Evolutionary conservation across 2,329 filamentous ascomycete species (phyloP).

Genomic region (Penicillium polonicum): DNA sequence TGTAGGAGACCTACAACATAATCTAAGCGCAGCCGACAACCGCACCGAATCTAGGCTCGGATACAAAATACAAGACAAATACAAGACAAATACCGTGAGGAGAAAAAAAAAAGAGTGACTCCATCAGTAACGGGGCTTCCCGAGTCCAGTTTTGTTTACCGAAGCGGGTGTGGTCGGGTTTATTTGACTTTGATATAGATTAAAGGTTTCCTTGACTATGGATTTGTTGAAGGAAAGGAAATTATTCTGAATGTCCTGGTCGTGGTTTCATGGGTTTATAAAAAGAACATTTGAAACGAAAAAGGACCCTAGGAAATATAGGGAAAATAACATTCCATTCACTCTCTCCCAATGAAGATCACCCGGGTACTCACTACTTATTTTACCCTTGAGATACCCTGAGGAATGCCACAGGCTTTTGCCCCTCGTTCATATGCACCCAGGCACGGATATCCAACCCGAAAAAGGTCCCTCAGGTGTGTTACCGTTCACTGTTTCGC

Average conservation of each 20-base stretch:
- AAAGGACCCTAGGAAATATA: not conserved
- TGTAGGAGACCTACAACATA: not conserved
- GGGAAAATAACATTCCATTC: not conserved
- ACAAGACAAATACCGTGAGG: slow-evolving; percentile 9
- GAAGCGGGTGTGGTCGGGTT: slow-evolving; percentile 22
- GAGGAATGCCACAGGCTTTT: slow-evolving; percentile 16
- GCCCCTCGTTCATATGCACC: slow-evolving; percentile 23
- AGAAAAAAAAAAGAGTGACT: not conserved
- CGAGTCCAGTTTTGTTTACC: slow-evolving; percentile 17
- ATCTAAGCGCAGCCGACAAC: not conserved
- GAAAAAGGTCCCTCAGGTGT: slow-evolving; percentile 2
- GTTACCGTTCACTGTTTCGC: slow-evolving; percentile 6
- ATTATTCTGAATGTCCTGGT: too few species aligned
- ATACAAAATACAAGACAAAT: not conserved
- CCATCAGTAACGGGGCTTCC: slow-evolving; percentile 19
- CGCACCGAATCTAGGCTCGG: not conserved
- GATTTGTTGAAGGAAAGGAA: not conserved
- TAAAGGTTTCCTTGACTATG: not conserved
- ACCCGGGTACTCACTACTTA: not conserved
- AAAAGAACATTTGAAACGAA: slow-evolving; percentile 7
- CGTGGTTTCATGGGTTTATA: too few species aligned
- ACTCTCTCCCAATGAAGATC: slow-evolving; percentile 3
- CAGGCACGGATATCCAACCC: slow-evolving; percentile 14
- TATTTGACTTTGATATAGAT: not conserved
- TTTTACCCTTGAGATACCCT: not conserved